Evolutionary conservation across 2,329 filamentous ascomycete genomes (phyloP).

Genomic region (Aspergillus neotritici): DNA sequence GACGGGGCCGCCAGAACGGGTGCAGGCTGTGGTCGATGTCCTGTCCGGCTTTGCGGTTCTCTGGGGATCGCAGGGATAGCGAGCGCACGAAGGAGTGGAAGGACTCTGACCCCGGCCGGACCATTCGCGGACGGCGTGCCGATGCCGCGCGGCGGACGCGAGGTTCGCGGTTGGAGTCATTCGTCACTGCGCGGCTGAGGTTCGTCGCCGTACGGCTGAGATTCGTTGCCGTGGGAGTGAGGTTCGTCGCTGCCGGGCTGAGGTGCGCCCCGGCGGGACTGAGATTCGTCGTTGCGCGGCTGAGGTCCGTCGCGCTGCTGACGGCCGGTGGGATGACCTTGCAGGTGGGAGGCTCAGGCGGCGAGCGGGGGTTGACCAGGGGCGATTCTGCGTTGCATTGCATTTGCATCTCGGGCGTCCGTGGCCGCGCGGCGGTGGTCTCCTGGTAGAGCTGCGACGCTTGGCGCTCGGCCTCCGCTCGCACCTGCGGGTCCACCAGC

Average conservation of each 20-base stretch:
- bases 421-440: slow-evolving; percentile 14
- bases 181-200: too few relatives aligned
- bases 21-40: slow-evolving; percentile 48
- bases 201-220: too few relatives aligned
- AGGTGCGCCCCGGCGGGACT: too few relatives aligned
- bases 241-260: too few relatives aligned
- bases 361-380: slow-evolving; percentile 53
- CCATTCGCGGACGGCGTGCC: slow-evolving; percentile 33
- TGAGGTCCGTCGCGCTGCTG: slow-evolving; percentile 38
- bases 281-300: slow-evolving; percentile 13
- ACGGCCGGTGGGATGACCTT: slow-evolving; percentile 54
- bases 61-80: slow-evolving; percentile 37
- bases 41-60: slow-evolving; percentile 39
- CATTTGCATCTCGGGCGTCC: slow-evolving; percentile 22
- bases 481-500: slow-evolving; percentile 52
- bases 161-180: slow-evolving; percentile 18
- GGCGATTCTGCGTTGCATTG: slow-evolving; percentile 47
- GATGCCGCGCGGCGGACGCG: slow-evolving; percentile 32
- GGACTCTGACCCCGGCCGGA: slow-evolving; percentile 38
- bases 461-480: slow-evolving; percentile 26
- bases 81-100: slow-evolving; percentile 34
- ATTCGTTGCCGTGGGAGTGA: too few relatives aligned
- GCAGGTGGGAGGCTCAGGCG: slow-evolving; percentile 53
- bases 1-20: slow-evolving; percentile 58
- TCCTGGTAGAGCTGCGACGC: slow-evolving; percentile 18